A percentile compares a stretch with the other conserved stretches of the same genome.
Conservation (phyloP, 148 eudicot genomes). For the Nepenthes gracilis region DNA sequence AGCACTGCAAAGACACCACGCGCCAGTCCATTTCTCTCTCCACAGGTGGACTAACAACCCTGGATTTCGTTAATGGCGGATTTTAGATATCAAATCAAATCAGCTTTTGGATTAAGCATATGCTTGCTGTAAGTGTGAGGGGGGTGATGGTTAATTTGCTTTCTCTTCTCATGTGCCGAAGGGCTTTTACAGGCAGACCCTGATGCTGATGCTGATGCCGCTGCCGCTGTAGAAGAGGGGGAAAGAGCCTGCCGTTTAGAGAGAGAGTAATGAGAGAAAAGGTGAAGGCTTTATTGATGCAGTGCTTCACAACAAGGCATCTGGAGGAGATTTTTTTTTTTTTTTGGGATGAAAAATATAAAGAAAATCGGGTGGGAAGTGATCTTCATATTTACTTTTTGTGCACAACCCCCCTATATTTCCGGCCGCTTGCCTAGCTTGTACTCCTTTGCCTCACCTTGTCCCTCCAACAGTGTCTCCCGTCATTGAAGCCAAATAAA, state of each 20-base stretch:
- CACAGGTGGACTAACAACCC: background rate
- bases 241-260: too few species aligned
- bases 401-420: conserved; percentile 41
- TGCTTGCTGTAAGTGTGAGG: too few species aligned
- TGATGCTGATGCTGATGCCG: conserved; percentile 6
- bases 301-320: background rate
- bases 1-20: conserved; percentile 2
- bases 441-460: conserved; percentile 3
- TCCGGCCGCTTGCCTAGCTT: conserved; percentile 33
- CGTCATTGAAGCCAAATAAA: too few species aligned
- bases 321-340: background rate
- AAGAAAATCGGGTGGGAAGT: background rate
- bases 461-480: too few species aligned
- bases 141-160: background rate
- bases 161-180: background rate
- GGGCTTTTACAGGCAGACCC: background rate
- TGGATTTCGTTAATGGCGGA: background rate
- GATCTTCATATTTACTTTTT: background rate
- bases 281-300: background rate
- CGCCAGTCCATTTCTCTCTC: background rate
- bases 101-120: too few species aligned
- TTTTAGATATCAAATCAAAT: too few species aligned
- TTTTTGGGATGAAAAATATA: background rate
- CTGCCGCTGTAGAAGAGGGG: background rate
- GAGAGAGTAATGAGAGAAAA: conserved; percentile 17